Conservation (phyloP, 2,329 filamentous ascomycete species). For the Camillea tinctor region DNA sequence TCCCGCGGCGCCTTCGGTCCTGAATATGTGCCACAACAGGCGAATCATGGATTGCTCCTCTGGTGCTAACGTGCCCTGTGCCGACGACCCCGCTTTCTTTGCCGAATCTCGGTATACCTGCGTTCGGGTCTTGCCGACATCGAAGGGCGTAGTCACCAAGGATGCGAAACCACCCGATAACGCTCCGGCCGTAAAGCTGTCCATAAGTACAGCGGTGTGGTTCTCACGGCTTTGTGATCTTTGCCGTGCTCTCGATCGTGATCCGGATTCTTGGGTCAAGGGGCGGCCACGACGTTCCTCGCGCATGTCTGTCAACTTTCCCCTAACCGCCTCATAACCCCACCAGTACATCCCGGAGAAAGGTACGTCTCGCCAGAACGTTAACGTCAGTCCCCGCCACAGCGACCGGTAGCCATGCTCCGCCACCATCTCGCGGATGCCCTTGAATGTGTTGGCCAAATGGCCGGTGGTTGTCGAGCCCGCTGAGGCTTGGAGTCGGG, state of each 20-base stretch:
- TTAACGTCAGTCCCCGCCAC: constrained; percentile 88
- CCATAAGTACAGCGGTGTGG: constrained; percentile 74
- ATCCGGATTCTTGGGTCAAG: constrained; percentile 36
- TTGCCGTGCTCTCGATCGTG: constrained; percentile 43
- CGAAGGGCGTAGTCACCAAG: constrained; percentile 89
- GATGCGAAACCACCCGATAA: constrained; percentile 81
- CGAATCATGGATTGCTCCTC: constrained; percentile 77
- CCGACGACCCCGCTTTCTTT: constrained; percentile 27
- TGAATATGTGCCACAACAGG: constrained; percentile 88
- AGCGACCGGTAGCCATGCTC: constrained; percentile 75
- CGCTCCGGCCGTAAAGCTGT: constrained; percentile 87
- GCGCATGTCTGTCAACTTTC: constrained; percentile 67
- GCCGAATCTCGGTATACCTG: constrained; percentile 71
- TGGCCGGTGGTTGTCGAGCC: constrained; percentile 61
- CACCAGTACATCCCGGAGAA: constrained; percentile 98
- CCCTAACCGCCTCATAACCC: constrained; percentile 86
- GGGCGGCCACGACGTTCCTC: constrained; percentile 47
- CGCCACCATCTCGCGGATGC: constrained; percentile 76
- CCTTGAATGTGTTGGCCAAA: constrained; percentile 74
- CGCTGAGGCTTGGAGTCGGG: constrained; percentile 79
- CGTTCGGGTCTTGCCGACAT: constrained; percentile 94
- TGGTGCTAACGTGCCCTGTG: constrained; percentile 46
- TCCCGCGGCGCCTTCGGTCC: constrained; percentile 75
- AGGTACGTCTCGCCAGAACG: constrained; percentile 93
- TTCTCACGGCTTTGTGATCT: constrained; percentile 66